Conservation (phyloP, 2,329 filamentous ascomycete species). For the Didymella arachidicola region DNA sequence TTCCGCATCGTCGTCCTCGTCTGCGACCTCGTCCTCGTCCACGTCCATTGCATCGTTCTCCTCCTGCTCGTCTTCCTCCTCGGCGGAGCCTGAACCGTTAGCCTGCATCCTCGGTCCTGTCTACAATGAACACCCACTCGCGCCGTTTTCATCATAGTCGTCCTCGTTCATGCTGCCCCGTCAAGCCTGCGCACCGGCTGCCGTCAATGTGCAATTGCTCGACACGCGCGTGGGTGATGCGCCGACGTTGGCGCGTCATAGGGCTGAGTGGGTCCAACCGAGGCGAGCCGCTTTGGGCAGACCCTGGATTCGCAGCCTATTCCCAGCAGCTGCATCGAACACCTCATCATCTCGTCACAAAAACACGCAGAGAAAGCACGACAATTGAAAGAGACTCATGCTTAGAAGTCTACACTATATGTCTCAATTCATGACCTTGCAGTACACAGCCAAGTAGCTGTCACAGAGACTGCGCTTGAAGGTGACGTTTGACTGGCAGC, state of each 20-base stretch:
- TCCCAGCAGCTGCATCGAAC: background rate
- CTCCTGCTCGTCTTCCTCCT: conserved; percentile 41
- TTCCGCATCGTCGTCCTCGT: conserved; percentile 53
- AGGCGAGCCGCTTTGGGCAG: background rate
- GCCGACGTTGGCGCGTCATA: conserved; percentile 21
- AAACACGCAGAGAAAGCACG: too few species aligned
- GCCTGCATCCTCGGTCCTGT: background rate
- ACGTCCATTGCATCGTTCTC: conserved; percentile 57
- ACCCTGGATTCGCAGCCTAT: background rate
- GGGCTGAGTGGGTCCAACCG: conserved; percentile 11
- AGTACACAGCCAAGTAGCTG: too few species aligned
- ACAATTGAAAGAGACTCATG: too few species aligned
- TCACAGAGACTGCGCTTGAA: too few species aligned
- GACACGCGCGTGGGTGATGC: background rate
- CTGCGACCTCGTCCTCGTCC: conserved; percentile 53
- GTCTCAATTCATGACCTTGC: too few species aligned
- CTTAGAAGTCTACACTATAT: too few species aligned
- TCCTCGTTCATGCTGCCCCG: conserved; percentile 53
- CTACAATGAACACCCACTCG: conserved; percentile 33
- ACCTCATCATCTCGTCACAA: background rate
- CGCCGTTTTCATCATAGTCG: conserved; percentile 56
- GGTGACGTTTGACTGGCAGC: too few species aligned
- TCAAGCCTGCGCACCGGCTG: conserved; percentile 18
- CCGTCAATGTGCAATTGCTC: conserved; percentile 4
- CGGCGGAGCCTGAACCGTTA: conserved; percentile 35